Percentiles rank a stretch among this genome's conserved stretches.
Evolutionary conservation across 371 early-diverging fungal genomes (phyloP).

Genomic region (Mucor mucedo): DNA sequence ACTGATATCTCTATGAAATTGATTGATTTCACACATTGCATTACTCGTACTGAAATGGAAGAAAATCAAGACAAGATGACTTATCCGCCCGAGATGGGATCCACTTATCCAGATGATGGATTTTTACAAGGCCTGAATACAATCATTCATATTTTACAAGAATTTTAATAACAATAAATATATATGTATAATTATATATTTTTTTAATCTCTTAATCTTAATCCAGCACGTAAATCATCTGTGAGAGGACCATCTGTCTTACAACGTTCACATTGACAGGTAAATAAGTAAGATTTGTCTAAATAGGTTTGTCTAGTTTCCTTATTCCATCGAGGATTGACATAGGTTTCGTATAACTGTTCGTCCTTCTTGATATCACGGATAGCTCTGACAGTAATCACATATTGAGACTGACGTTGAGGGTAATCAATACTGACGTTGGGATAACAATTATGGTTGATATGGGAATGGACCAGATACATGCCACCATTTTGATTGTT

Average conservation of each 20-base stretch:
- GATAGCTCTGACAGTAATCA: constrained; percentile 58
- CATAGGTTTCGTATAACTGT: constrained; percentile 66
- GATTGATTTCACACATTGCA: constrained; percentile 91
- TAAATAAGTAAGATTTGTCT: constrained; percentile 63
- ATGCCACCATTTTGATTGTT: constrained; percentile 75
- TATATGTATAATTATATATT: constrained; percentile 11
- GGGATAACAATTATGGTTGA: constrained; percentile 65
- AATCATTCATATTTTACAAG: constrained; percentile 63
- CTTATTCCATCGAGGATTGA: constrained; percentile 68
- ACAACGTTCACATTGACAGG: constrained; percentile 66
- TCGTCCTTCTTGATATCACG: constrained; percentile 64
- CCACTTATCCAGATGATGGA: constrained; percentile 66
- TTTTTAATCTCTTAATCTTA: constrained; percentile 49
- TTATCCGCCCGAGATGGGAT: constrained; percentile 63
- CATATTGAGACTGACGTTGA: constrained; percentile 53
- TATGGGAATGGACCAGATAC: constrained; percentile 65
- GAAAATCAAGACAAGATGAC: constrained; percentile 34
- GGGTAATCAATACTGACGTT: constrained; percentile 64
- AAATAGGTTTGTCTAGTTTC: constrained; percentile 64
- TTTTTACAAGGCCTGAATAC: constrained; percentile 69
- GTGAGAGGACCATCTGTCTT: constrained; percentile 53
- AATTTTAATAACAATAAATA: constrained; percentile 34
- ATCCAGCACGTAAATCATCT: constrained; percentile 51
- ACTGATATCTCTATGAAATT: constrained; percentile 68
- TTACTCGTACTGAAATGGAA: constrained; percentile 28